These are phyloP conservation scores for Phytopythium helicoides DNA, from an alignment of 352 stramenopile species.

Conservation along the genomic window DNA sequence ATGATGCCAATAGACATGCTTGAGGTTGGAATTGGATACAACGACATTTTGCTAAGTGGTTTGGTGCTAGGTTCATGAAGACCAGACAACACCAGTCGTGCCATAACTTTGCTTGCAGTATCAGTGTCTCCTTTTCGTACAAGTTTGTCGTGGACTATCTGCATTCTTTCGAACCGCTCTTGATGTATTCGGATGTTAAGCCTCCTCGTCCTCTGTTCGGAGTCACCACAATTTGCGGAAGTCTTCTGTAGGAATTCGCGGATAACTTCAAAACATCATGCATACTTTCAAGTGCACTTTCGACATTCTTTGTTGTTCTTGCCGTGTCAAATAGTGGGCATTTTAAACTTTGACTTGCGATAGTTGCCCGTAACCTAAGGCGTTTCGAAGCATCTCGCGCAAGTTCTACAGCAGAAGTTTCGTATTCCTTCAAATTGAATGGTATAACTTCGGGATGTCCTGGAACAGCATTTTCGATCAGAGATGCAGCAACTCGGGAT, in stretches of 20 bases:
- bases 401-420: constrained; percentile 56
- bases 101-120: background rate
- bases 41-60: too few relatives aligned
- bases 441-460: constrained; percentile 27
- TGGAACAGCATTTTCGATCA: constrained; percentile 43
- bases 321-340: constrained; percentile 77
- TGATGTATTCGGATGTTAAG: too few relatives aligned
- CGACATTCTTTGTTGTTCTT: constrained; percentile 54
- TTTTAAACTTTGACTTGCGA: constrained; percentile 27
- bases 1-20: too few relatives aligned
- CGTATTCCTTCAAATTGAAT: constrained; percentile 68
- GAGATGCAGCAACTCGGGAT: constrained; percentile 60
- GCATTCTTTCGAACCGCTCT: too few relatives aligned
- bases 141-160: background rate
- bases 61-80: too few relatives aligned
- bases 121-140: background rate
- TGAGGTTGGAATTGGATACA: too few relatives aligned
- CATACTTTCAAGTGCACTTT: constrained; percentile 65
- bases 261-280: constrained; percentile 40
- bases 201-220: too few relatives aligned
- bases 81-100: background rate
- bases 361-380: constrained; percentile 18
- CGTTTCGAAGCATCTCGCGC: constrained; percentile 21
- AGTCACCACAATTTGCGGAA: too few relatives aligned
- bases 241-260: background rate